Evolutionary conservation across 139 green algal species (phyloP).

Genomic region (Volvox africanus): DNA sequence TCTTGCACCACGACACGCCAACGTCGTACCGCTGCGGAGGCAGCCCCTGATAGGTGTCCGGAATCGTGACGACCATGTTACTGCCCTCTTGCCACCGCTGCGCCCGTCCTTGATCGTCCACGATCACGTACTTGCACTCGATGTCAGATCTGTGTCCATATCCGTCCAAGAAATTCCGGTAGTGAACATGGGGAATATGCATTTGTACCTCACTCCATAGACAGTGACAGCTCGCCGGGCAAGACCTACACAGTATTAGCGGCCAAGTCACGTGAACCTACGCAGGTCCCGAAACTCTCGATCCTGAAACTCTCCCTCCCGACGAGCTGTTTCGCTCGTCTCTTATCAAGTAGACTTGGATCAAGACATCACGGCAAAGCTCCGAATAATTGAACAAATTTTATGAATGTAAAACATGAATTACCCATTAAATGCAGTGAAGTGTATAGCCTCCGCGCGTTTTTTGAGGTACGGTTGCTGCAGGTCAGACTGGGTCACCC

Average conservation of each 20-base stretch:
- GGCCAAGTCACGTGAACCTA: too few species aligned
- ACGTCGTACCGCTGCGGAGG: conserved; percentile 13
- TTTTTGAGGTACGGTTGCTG: not conserved
- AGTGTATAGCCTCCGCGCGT: not conserved
- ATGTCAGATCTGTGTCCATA: not conserved
- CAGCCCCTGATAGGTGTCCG: not conserved
- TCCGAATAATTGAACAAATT: too few species aligned
- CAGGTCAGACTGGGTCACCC: not conserved
- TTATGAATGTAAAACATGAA: not conserved
- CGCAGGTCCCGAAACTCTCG: too few species aligned
- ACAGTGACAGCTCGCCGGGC: not conserved
- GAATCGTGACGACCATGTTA: conserved; percentile 18
- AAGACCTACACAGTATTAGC: too few species aligned
- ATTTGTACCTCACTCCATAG: not conserved
- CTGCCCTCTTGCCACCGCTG: conserved; percentile 42
- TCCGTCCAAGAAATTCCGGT: not conserved
- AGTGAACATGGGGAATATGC: too few species aligned
- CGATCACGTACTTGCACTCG: conserved; percentile 45
- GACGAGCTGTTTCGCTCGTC: too few species aligned
- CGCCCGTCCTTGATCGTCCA: not conserved
- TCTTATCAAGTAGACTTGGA: too few species aligned
- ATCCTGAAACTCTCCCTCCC: too few species aligned
- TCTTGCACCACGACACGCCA: conserved; percentile 34
- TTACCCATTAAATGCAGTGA: not conserved
- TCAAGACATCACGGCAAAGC: too few species aligned